A percentile compares a stretch with the other conserved stretches of the same genome.
Conservation (phyloP, 768 basidiomycete genomes). For the Pulveroboletus ravenelii region DNA sequence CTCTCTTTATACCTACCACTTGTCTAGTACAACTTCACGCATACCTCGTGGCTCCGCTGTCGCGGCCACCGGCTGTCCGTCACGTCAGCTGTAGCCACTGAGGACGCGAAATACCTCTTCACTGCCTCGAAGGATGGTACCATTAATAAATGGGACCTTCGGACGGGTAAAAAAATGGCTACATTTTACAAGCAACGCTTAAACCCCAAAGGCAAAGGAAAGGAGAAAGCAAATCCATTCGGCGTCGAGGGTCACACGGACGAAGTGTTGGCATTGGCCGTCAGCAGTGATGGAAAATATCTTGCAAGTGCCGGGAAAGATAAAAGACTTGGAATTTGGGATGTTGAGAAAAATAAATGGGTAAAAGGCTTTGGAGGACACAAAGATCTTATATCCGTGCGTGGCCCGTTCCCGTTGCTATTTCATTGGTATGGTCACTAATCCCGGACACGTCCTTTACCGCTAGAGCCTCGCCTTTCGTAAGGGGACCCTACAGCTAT, state of each 20-base stretch:
- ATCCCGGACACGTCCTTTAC: neutral
- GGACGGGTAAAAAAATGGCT: slow-evolving; percentile 52
- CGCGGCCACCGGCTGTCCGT: slow-evolving; percentile 75
- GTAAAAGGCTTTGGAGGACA: slow-evolving; percentile 77
- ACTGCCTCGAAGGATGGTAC: slow-evolving; percentile 88
- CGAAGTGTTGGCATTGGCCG: slow-evolving; percentile 76
- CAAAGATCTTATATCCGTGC: slow-evolving; percentile 62
- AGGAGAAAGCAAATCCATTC: slow-evolving; percentile 47
- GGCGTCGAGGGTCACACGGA: slow-evolving; percentile 76
- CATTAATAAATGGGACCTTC: slow-evolving; percentile 82
- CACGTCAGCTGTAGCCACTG: slow-evolving; percentile 76
- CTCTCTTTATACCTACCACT: neutral
- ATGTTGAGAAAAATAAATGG: slow-evolving; percentile 71
- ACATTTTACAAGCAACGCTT: slow-evolving; percentile 59
- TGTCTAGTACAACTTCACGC: slow-evolving; percentile 47
- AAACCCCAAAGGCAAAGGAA: slow-evolving; percentile 48
- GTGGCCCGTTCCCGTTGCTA: slow-evolving; percentile 40
- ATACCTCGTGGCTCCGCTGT: slow-evolving; percentile 47
- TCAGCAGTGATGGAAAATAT: slow-evolving; percentile 80
- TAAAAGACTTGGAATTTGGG: slow-evolving; percentile 80
- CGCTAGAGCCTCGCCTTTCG: slow-evolving; percentile 66
- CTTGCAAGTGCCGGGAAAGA: slow-evolving; percentile 89
- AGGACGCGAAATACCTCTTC: slow-evolving; percentile 71
- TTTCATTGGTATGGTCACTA: slow-evolving; percentile 30
- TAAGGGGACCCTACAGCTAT: slow-evolving; percentile 64